Conservation (phyloP, 2,329 filamentous ascomycete genomes). For the Dothistroma pini region DNA sequence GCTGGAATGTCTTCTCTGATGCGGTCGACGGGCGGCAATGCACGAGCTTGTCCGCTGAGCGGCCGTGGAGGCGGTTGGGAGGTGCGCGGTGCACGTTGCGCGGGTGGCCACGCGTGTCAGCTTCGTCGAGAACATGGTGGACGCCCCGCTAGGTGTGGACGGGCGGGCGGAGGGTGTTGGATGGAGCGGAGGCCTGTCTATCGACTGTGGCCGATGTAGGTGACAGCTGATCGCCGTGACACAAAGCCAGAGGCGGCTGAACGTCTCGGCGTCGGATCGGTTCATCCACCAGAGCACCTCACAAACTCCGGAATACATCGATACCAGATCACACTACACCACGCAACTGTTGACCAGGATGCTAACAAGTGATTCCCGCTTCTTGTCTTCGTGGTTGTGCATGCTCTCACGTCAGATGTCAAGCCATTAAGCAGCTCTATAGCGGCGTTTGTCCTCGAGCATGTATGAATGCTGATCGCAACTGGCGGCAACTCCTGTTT, state of each 20-base stretch:
- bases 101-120: slow-evolving; percentile 32
- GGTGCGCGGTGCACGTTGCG: slow-evolving; percentile 22
- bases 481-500: background rate
- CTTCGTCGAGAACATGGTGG: slow-evolving; percentile 33
- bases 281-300: background rate
- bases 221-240: background rate
- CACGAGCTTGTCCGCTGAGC: slow-evolving; percentile 29
- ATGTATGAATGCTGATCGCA: background rate
- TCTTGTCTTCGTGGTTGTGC: background rate
- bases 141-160: background rate
- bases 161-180: background rate
- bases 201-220: slow-evolving; percentile 2
- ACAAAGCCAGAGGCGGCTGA: slow-evolving; percentile 1
- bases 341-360: background rate
- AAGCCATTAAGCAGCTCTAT: too few species aligned
- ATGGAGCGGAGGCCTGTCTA: background rate
- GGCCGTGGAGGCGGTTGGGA: slow-evolving; percentile 31
- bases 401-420: background rate
- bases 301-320: background rate
- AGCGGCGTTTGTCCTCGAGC: background rate
- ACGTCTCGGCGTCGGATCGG: background rate
- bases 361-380: background rate
- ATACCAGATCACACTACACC: background rate
- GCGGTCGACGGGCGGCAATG: slow-evolving; percentile 36
- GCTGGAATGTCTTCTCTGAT: slow-evolving; percentile 49